Evolutionary conservation across 306 rosid genomes (phyloP).

Genomic region (Acacia melanoxylon): DNA sequence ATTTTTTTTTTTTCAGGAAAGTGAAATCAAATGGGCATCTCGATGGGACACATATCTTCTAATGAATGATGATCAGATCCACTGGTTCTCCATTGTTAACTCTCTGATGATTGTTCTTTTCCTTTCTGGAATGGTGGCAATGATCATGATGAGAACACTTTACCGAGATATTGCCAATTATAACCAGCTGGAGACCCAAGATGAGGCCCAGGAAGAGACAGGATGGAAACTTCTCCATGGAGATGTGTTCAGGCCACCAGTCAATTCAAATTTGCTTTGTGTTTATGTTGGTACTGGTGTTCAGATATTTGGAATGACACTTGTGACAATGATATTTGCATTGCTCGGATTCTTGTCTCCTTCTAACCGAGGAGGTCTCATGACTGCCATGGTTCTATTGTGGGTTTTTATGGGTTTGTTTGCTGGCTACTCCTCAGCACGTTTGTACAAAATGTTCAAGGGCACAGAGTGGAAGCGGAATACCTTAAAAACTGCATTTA

Average conservation of each 20-base stretch:
- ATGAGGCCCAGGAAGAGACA: conserved; percentile 80
- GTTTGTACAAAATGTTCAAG: conserved; percentile 73
- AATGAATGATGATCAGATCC: conserved; percentile 83
- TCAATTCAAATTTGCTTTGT: conserved; percentile 65
- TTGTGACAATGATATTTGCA: conserved; percentile 73
- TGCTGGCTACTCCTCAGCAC: conserved; percentile 73
- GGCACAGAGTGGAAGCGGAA: conserved; percentile 78
- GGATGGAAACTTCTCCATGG: conserved; percentile 85
- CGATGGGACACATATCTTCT: conserved; percentile 86
- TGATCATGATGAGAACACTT: conserved; percentile 83
- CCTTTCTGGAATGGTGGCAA: conserved; percentile 83
- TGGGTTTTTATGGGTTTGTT: conserved; percentile 85
- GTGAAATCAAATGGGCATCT: conserved; percentile 78
- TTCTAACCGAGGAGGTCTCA: conserved; percentile 78
- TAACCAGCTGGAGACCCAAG: conserved; percentile 74
- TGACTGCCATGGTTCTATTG: conserved; percentile 80
- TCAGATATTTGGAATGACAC: conserved; percentile 75
- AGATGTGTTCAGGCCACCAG: conserved; percentile 72
- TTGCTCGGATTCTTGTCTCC: conserved; percentile 74
- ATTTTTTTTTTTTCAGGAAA: conserved; percentile 41
- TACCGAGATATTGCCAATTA: conserved; percentile 75
- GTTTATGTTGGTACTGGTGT: conserved; percentile 76
- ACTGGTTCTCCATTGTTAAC: conserved; percentile 75
- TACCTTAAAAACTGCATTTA: conserved; percentile 69
- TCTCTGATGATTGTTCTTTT: conserved; percentile 79